phyloP scores from a whole-genome alignment of 805 yeast genomes.

The Yamadazyma phyllophila region DNA sequence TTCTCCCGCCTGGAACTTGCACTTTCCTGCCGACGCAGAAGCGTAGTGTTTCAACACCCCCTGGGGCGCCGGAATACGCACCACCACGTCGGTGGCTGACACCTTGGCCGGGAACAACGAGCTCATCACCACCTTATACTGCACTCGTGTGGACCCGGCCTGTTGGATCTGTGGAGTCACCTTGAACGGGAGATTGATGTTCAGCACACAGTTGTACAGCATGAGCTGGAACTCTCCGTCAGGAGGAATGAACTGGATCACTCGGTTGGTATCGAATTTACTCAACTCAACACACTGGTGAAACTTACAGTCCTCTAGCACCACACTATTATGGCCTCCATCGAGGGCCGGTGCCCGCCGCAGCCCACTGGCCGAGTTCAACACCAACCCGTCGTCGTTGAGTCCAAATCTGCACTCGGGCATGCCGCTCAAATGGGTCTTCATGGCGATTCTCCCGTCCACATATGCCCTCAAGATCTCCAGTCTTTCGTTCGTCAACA shows the following conservation, averaged over 20 bases:
- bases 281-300: constrained; percentile 82
- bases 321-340: constrained; percentile 41
- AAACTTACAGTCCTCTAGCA: constrained; percentile 74
- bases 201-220: constrained; percentile 53
- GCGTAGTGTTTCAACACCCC: constrained; percentile 26
- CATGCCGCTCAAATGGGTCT: constrained; percentile 73
- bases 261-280: constrained; percentile 60
- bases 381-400: constrained; percentile 45
- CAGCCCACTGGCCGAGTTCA: constrained; percentile 31
- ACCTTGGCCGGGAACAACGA: constrained; percentile 59
- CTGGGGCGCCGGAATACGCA: constrained; percentile 67
- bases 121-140: constrained; percentile 58
- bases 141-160: constrained; percentile 44
- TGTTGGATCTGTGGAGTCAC: constrained; percentile 54
- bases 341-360: constrained; percentile 21
- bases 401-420: constrained; percentile 83
- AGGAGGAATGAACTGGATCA: constrained; percentile 77
- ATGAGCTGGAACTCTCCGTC: constrained; percentile 84
- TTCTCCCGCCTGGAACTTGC: constrained; percentile 66
- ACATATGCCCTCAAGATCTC: constrained; percentile 66
- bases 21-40: constrained; percentile 61
- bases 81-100: constrained; percentile 59
- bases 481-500: constrained; percentile 65
- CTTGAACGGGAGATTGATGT: constrained; percentile 67
- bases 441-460: constrained; percentile 71